phyloP scores from a whole-genome alignment of 2,329 filamentous ascomycete genomes.

The Chaetomiaceae sp. region DNA sequence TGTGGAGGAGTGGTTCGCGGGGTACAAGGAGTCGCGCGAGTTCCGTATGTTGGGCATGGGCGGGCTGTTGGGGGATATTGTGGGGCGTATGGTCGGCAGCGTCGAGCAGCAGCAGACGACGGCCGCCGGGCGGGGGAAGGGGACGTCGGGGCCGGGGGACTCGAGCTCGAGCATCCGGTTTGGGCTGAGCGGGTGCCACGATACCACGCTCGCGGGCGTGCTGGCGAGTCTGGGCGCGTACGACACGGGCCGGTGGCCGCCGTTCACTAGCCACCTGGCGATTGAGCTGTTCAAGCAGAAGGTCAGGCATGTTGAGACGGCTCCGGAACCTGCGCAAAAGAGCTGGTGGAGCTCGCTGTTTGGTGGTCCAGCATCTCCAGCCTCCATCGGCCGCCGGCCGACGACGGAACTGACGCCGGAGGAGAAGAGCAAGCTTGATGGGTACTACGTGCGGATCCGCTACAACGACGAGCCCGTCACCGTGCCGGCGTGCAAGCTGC shows the following conservation, averaged over 20 bases:
- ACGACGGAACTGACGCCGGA: slow-evolving; percentile 47
- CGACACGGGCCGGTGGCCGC: slow-evolving; percentile 70
- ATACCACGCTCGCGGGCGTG: slow-evolving; percentile 81
- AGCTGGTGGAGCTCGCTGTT: slow-evolving; percentile 33
- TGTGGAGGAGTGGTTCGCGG: slow-evolving; percentile 88
- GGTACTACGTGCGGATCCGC: slow-evolving; percentile 80
- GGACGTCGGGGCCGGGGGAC: slow-evolving; percentile 30
- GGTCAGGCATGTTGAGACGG: no score
- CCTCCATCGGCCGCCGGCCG: slow-evolving; percentile 55
- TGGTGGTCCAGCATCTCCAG: slow-evolving; percentile 29
- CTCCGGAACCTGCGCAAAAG: slow-evolving; percentile 23
- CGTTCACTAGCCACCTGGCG: slow-evolving; percentile 87
- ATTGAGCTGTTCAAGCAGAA: slow-evolving; percentile 82
- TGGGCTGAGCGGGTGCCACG: slow-evolving; percentile 79
- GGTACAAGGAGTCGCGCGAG: slow-evolving; percentile 76
- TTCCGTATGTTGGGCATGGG: slow-evolving; percentile 90
- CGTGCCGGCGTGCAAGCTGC: slow-evolving; percentile 70
- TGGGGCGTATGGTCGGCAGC: slow-evolving; percentile 65
- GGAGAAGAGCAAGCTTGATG: slow-evolving; percentile 57
- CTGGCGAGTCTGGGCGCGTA: slow-evolving; percentile 76
- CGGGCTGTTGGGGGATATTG: slow-evolving; percentile 73
- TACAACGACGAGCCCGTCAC: slow-evolving; percentile 84
- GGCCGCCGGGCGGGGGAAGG: slow-evolving; percentile 42
- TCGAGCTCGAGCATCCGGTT: slow-evolving; percentile 55
- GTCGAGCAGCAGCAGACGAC: slow-evolving; percentile 49